phyloP scores from a whole-genome alignment of 768 basidiomycete species.

The Tylopilus subfusipes region DNA sequence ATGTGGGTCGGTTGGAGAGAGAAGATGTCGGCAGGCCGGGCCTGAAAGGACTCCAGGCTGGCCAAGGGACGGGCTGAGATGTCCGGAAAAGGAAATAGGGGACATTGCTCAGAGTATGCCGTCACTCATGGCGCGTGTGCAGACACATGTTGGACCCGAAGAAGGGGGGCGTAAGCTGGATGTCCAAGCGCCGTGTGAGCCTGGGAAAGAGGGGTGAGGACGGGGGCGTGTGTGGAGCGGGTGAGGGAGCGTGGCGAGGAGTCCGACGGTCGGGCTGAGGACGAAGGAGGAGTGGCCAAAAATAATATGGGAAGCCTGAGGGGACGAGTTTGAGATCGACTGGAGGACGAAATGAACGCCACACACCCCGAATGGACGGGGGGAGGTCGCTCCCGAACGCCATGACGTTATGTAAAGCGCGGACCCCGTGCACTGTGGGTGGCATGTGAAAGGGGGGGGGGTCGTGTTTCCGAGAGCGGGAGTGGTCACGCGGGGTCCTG shows the following conservation, averaged over 20 bases:
- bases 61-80: not conserved
- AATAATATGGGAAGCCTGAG: not conserved
- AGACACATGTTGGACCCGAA: slow-evolving; percentile 14
- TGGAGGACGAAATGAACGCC: not conserved
- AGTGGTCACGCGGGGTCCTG: slow-evolving; percentile 14
- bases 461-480: slow-evolving; percentile 3
- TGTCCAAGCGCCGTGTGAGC: too few relatives aligned
- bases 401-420: slow-evolving; percentile 2
- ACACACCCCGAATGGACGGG: not conserved
- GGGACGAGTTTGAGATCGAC: slow-evolving; percentile 14
- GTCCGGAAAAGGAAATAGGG: slow-evolving; percentile 14
- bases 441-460: slow-evolving; percentile 31
- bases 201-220: too few relatives aligned
- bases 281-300: not conserved
- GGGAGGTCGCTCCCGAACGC: slow-evolving; percentile 14
- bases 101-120: slow-evolving; percentile 3
- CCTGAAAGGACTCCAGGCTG: not conserved
- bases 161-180: slow-evolving; percentile 9
- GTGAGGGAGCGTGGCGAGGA: too few relatives aligned
- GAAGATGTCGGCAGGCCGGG: not conserved
- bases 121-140: slow-evolving; percentile 12
- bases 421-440: slow-evolving; percentile 12
- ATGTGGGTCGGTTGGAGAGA: not conserved
- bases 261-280: not conserved
- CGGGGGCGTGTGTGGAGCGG: too few relatives aligned